Conservation (phyloP, 345 rosid species). For the Triadica sebifera region DNA sequence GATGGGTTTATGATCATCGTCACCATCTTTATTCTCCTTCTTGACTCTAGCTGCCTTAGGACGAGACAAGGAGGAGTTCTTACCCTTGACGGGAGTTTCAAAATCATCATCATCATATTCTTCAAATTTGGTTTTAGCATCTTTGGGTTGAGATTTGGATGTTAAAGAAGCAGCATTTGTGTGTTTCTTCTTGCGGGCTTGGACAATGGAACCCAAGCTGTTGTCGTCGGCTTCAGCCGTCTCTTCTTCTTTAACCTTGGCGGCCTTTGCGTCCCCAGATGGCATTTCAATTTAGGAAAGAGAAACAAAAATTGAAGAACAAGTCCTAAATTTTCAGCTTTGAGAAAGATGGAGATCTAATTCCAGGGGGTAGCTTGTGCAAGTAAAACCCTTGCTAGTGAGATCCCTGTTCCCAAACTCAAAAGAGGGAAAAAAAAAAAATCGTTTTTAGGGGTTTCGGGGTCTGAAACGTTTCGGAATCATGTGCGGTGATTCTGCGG, state of each 20-base stretch:
- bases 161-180: slow-evolving; percentile 33
- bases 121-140: slow-evolving; percentile 24
- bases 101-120: slow-evolving; percentile 21
- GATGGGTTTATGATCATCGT: slow-evolving; percentile 42
- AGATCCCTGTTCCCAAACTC: not conserved
- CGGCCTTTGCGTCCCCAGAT: slow-evolving; percentile 48
- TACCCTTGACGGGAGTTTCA: slow-evolving; percentile 8
- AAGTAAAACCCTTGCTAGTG: slow-evolving; percentile 8
- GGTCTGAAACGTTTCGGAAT: not conserved
- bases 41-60: slow-evolving; percentile 28
- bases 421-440: not conserved
- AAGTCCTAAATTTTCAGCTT: not conserved
- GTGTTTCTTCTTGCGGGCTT: slow-evolving; percentile 48
- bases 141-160: slow-evolving; percentile 34
- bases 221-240: slow-evolving; percentile 39
- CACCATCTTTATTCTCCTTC: not conserved
- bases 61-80: slow-evolving; percentile 28
- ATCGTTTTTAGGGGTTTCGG: not conserved
- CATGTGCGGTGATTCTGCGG: too few relatives aligned
- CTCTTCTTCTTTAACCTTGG: slow-evolving; percentile 27
- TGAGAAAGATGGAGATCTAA: not conserved
- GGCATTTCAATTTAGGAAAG: slow-evolving; percentile 42
- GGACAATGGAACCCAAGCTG: slow-evolving; percentile 51
- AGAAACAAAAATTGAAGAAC: not conserved
- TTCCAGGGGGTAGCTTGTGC: not conserved